Percentiles rank a stretch among this genome's conserved stretches.
These are phyloP conservation scores for Actinomortierella ambigua DNA, from an alignment of 371 early-diverging fungal species.

Conservation along the genomic window DNA sequence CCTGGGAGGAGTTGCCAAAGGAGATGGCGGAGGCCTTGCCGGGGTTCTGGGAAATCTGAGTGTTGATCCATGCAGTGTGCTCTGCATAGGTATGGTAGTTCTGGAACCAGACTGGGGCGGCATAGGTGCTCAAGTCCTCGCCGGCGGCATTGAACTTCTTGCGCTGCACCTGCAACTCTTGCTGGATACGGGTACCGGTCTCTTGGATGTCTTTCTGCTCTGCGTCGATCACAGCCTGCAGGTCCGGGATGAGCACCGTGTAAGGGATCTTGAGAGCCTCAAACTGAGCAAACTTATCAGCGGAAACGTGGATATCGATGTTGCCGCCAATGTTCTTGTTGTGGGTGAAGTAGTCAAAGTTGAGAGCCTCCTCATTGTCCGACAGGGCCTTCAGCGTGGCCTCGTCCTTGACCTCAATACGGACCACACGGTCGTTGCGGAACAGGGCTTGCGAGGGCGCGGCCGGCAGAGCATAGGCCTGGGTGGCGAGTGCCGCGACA, in stretches of 20 bases:
- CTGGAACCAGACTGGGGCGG: slow-evolving; percentile 26
- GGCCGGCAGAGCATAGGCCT: too few species aligned
- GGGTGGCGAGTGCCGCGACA: too few species aligned
- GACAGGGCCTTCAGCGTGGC: slow-evolving; percentile 23
- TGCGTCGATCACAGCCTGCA: slow-evolving; percentile 2
- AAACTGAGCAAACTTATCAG: slow-evolving; percentile 20
- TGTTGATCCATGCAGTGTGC: slow-evolving; percentile 27
- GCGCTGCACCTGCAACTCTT: neutral
- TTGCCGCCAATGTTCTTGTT: slow-evolving; percentile 30
- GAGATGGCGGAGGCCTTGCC: slow-evolving; percentile 23
- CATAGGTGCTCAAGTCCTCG: neutral
- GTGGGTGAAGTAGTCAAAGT: slow-evolving; percentile 41
- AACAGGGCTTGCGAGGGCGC: neutral
- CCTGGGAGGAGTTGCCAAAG: slow-evolving; percentile 34
- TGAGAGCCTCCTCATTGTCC: slow-evolving; percentile 19
- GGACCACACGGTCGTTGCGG: slow-evolving; percentile 32
- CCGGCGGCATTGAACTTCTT: too few species aligned
- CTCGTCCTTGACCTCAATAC: slow-evolving; percentile 21
- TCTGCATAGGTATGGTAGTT: slow-evolving; percentile 38
- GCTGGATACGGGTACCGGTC: neutral
- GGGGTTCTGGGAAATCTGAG: slow-evolving; percentile 30
- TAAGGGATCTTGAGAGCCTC: slow-evolving; percentile 23
- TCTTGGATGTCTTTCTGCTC: slow-evolving; percentile 10
- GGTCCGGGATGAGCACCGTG: slow-evolving; percentile 12
- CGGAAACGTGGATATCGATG: slow-evolving; percentile 31